Base-by-base conservation (phyloP, 176 grass and related monocot genomes). In the Puccinellia tenuiflora region DNA sequence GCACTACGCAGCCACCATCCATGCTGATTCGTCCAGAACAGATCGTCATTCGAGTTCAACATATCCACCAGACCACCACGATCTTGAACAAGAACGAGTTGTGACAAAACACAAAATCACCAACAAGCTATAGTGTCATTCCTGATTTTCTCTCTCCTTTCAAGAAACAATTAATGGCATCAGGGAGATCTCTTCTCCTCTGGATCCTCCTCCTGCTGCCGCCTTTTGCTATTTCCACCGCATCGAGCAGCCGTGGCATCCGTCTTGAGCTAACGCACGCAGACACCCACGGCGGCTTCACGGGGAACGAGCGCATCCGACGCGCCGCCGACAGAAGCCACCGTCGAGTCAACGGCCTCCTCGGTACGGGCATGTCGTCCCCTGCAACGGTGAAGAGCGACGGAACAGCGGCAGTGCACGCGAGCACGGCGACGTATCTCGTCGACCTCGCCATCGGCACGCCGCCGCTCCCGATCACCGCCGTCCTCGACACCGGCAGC, bases 401-500 rank as follows among this genome's bases (percentile, higher is more conserved):
- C 65, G 33, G 61, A 9, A 18, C 63, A 18, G 82, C 46, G 26
- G 17, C 47, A 30, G 85, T 90, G 26, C 92, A 91, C 51, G 73
- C 82, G 24, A 94, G 88, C 79, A 86, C 85, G 10, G 80, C 61
- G 56, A 85, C 88, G n/a, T 93, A 91, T 77, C 71, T 97, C 69
- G 86, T 97, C 13, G 81, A 89, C 39, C 20, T 93, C 77, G 71
- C 77, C 73, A 91, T 97, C 31, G 88, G 94, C 39, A 89, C 86
- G 48, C 94, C 88, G 26, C 86, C 79, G 26, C 46, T 89, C 0
- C 22, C 80, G 22, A 38, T 93, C 33, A 79, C 91, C 53, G 88
- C 84, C 72, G 88, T 96, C 40, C 78, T 91, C 74, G 91, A 97
- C 86, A 97, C 88, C 8, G 94, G 94, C 20, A 97, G 91, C 71